Percentiles rank a stretch among this genome's conserved stretches.
These are phyloP conservation scores for Aphanomyces euteiches DNA, from an alignment of 352 stramenopile species.

Conservation along the genomic window DNA sequence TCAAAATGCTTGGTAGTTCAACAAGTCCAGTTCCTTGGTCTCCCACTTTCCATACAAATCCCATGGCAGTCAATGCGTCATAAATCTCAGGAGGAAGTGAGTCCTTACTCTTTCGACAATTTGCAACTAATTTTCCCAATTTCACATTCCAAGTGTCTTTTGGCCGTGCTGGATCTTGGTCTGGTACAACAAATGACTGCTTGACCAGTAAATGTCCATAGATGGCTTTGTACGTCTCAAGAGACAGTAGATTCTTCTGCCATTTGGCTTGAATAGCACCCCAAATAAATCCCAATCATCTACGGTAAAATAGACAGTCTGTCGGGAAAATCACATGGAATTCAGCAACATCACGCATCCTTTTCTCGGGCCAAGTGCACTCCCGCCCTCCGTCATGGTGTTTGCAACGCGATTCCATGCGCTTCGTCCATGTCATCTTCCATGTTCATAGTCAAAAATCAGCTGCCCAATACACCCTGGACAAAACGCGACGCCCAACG, in stretches of 20 bases:
- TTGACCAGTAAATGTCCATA: not conserved
- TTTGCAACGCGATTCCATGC: too few relatives aligned
- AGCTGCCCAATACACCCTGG: too few relatives aligned
- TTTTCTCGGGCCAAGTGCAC: too few relatives aligned
- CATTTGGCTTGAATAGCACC: slow-evolving; percentile 3
- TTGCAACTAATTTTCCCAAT: not conserved
- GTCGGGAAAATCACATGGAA: too few relatives aligned
- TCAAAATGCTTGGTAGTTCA: not conserved
- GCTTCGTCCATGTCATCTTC: too few relatives aligned
- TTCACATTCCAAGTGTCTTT: not conserved
- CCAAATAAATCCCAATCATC: slow-evolving; percentile 13
- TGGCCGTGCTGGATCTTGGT: not conserved
- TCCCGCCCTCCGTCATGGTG: too few relatives aligned
- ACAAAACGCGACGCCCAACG: too few relatives aligned
- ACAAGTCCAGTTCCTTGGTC: not conserved
- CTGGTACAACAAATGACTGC: not conserved
- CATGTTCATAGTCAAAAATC: too few relatives aligned
- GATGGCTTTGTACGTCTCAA: slow-evolving; percentile 8
- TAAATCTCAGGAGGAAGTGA: not conserved
- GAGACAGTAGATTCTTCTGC: not conserved
- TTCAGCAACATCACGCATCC: too few relatives aligned
- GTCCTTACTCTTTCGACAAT: not conserved
- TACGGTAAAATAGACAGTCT: too few relatives aligned
- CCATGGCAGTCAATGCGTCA: not conserved
- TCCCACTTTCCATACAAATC: not conserved